Base-by-base conservation (phyloP, 1,139 yeast species). In the Zygotorulaspora mrakii region DNA sequence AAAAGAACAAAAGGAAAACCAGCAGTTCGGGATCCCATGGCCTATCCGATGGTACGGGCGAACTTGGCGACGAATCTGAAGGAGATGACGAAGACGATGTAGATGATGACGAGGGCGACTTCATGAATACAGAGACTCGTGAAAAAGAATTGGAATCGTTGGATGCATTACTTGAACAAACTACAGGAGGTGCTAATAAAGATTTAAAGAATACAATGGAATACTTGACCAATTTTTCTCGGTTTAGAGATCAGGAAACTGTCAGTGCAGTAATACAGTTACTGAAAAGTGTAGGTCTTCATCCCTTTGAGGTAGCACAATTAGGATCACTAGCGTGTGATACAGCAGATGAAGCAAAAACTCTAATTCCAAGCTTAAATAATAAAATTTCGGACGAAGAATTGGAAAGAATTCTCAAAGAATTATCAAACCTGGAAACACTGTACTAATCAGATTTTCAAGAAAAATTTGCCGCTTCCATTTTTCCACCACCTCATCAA, bases 311-410 rank as follows among this genome's bases (percentile, higher is more conserved):
- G 66, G 72, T 87, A 40, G 96, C 98, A 0, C 98, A 91, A 65
- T 71, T 91, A 47, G 96, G 97, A 0, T 86, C 95, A 2, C 71
- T 91, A 49, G 87, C 94, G 30, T 89, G 96, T 65, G 98, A 91
- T 60, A 97, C 91, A 52, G 89, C 95, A 5, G 98, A 91, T 59
- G 99, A 91, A 68, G 97, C 97, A 22, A 86, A 88, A 65, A 86
- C 96, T 18, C 71, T 91, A 57, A 82, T 91, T 47, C 96, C 99
- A 33, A 83, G 95, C 64, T 71, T 91, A 57, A 73, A 77, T 13
- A 75, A 72, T 49, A 89, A 89, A 63, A 88, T 86, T 35, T 76
- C 86, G 5, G 95, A 88, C 52, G 85, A 84, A 35, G 96, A 89
- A 58, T 69, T 91, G 46, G 95, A 88, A 63, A 80, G 86, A 37